phyloP scores from a whole-genome alignment of 768 basidiomycete genomes.

The Tricholoma furcatifolium region DNA sequence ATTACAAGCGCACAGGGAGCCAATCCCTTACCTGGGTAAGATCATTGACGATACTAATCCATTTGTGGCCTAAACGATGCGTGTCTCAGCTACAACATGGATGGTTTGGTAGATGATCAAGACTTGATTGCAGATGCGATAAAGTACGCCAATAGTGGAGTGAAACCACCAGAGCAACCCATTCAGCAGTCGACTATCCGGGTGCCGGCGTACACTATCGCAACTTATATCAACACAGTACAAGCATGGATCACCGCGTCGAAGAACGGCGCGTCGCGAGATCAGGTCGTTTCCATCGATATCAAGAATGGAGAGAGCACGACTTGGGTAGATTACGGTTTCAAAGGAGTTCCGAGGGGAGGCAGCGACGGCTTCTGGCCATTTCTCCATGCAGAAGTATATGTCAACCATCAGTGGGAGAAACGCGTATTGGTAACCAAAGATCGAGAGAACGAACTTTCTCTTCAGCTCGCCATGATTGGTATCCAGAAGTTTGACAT shows the following conservation, averaged over 20 bases:
- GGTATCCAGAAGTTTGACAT: constrained; percentile 10
- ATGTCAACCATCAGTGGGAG: not conserved
- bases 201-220: constrained; percentile 5
- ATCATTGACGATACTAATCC: no score
- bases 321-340: constrained; percentile 10
- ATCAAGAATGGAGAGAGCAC: constrained; percentile 6
- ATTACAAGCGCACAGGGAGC: not conserved
- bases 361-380: constrained; percentile 10
- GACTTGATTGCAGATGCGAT: not conserved
- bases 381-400: constrained; percentile 4
- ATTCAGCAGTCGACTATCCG: not conserved
- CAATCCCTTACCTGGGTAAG: not conserved
- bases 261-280: not conserved
- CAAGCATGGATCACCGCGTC: constrained; percentile 2
- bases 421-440: constrained; percentile 1
- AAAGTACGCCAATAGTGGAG: not conserved
- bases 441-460: constrained; percentile 3
- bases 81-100: not conserved
- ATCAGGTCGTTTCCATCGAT: constrained; percentile 7
- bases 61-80: not conserved
- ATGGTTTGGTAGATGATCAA: not conserved
- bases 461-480: constrained; percentile 6
- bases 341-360: constrained; percentile 2
- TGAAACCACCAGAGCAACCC: not conserved
- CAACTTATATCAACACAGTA: constrained; percentile 6